Percentiles rank a stretch among this genome's conserved stretches.
Conservation (phyloP, 257 asterid species). For the Solanum chmielewskii region DNA sequence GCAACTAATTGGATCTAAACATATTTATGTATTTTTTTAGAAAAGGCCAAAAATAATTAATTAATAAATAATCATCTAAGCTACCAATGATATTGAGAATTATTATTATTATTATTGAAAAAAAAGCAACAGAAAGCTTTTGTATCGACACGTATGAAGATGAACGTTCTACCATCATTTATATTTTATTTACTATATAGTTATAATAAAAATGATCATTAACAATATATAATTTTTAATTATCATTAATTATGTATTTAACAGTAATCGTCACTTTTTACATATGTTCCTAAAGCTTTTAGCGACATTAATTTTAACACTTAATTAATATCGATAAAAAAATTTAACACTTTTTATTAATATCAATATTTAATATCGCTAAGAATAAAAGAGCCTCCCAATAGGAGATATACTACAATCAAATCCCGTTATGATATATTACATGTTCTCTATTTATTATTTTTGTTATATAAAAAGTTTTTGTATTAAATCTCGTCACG, state of each 20-base stretch:
- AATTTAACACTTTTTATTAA: no score
- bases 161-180: background rate
- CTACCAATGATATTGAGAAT: background rate
- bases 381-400: background rate
- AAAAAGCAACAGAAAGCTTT: background rate
- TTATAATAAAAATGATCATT: no score
- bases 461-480: no score
- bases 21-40: no score
- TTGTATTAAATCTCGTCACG: background rate
- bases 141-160: background rate
- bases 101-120: no score
- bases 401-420: background rate
- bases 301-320: rapidly evolving
- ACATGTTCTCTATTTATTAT: no score
- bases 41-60: background rate
- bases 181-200: background rate
- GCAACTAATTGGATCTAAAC: background rate
- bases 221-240: no score
- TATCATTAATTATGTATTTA: rapidly evolving
- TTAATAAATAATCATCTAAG: background rate
- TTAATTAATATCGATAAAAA: no score
- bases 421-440: background rate
- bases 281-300: rapidly evolving
- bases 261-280: no score
- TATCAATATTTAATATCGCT: no score